phyloP scores from a whole-genome alignment of 768 basidiomycete genomes.

The Hysterangium stoloniferum region DNA sequence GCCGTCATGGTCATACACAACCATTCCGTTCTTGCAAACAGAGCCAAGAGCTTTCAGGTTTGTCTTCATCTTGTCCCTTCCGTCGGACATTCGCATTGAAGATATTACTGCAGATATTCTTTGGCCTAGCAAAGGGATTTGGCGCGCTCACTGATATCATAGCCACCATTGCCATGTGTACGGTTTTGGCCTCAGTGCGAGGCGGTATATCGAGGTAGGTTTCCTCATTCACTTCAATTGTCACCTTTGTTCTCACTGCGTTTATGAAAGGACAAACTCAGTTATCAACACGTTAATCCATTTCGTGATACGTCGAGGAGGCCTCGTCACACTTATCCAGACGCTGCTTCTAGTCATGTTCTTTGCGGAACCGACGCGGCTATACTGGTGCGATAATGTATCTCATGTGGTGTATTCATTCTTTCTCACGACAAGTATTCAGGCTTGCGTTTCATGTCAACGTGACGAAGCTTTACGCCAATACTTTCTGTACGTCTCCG shows the following conservation, averaged over 20 bases:
- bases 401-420: background rate
- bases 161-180: conserved; percentile 38
- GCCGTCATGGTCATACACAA: conserved; percentile 29
- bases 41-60: conserved; percentile 26
- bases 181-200: conserved; percentile 29
- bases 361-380: conserved; percentile 27
- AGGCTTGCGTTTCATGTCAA: conserved; percentile 44
- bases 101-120: conserved; percentile 27
- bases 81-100: no score
- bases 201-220: conserved; percentile 33
- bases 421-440: no score
- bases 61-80: no score
- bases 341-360: conserved; percentile 34
- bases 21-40: conserved; percentile 24
- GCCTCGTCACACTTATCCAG: conserved; percentile 38
- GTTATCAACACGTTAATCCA: conserved; percentile 33
- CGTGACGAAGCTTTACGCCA: conserved; percentile 41
- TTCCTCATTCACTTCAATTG: background rate
- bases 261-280: conserved; percentile 28
- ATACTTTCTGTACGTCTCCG: conserved; percentile 38
- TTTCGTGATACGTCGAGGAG: conserved; percentile 36
- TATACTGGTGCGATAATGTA: conserved; percentile 30
- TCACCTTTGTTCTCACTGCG: background rate
- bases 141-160: conserved; percentile 36
- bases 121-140: conserved; percentile 38